Evolutionary conservation across 2,329 filamentous ascomycete genomes (phyloP).

Genomic region (Chalara sp.): DNA sequence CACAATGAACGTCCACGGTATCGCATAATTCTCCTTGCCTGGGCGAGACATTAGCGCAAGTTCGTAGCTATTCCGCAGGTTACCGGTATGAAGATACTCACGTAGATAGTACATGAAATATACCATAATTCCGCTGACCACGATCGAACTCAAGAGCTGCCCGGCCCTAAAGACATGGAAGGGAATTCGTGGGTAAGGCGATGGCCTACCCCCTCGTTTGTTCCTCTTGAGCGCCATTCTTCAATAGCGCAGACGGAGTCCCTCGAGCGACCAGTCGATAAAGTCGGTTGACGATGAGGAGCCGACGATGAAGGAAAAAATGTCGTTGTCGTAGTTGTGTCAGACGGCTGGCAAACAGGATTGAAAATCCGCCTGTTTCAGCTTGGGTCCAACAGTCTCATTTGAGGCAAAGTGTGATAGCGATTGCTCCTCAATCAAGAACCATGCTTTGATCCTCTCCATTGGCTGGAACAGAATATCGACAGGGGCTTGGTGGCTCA

Average conservation of each 20-base stretch:
- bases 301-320: too few relatives aligned
- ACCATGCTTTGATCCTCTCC: too few relatives aligned
- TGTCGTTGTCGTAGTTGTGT: too few relatives aligned
- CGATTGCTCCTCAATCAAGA: too few relatives aligned
- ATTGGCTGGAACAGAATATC: too few relatives aligned
- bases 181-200: constrained; percentile 20
- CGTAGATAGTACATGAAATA: constrained; percentile 25
- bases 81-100: constrained; percentile 5
- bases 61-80: background rate
- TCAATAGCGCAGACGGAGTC: background rate
- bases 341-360: too few relatives aligned
- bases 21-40: constrained; percentile 15
- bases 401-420: too few relatives aligned
- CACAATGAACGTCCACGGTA: constrained; percentile 25
- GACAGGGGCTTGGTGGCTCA: too few relatives aligned
- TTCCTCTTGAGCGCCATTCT: constrained; percentile 6
- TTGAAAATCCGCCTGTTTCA: too few relatives aligned
- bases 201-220: constrained; percentile 21
- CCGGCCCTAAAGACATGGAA: constrained; percentile 21
- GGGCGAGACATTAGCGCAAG: background rate
- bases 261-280: too few relatives aligned
- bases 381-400: too few relatives aligned
- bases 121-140: constrained; percentile 21
- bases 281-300: too few relatives aligned
- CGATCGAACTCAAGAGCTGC: constrained; percentile 17